These are phyloP conservation scores for Syzygium malaccense DNA, from an alignment of 441 rosid genomes.

Conservation along the genomic window DNA sequence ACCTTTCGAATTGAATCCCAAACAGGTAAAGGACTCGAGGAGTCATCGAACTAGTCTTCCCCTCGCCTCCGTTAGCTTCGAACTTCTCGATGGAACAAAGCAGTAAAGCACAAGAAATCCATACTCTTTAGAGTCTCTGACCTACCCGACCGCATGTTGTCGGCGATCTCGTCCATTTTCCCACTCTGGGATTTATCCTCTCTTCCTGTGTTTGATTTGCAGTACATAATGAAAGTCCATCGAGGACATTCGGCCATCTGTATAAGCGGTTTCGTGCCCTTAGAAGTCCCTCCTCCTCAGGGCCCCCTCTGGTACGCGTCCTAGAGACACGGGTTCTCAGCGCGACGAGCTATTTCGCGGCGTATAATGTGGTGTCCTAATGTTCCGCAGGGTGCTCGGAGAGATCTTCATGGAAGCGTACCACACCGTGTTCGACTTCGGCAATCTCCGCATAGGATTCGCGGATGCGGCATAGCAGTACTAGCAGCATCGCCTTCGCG, in stretches of 20 bases:
- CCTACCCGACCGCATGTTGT: not conserved
- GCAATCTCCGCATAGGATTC: constrained; percentile 25
- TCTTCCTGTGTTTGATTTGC: not conserved
- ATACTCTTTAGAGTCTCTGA: not conserved
- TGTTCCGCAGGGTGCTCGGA: constrained; percentile 20
- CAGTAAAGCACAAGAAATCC: too few species aligned
- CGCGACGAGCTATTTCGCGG: not conserved
- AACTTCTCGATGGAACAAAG: not conserved
- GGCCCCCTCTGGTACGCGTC: constrained; percentile 22
- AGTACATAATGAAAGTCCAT: constrained; percentile 15
- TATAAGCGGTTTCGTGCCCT: constrained; percentile 18
- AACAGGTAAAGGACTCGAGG: not conserved
- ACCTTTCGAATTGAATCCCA: not conserved
- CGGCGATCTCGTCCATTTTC: not conserved
- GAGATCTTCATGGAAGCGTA: constrained; percentile 27
- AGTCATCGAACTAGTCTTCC: not conserved
- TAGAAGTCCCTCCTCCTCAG: constrained; percentile 21
- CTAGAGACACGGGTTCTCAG: not conserved
- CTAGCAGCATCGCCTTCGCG: not conserved
- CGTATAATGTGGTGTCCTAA: not conserved
- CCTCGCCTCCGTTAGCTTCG: not conserved
- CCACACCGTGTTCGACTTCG: constrained; percentile 27
- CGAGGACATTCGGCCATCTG: constrained; percentile 8
- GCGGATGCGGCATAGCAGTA: constrained; percentile 14
- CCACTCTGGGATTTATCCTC: not conserved